phyloP scores from a whole-genome alignment of 2,329 filamentous ascomycete genomes.

The Myriosclerotinia duriaeana region DNA sequence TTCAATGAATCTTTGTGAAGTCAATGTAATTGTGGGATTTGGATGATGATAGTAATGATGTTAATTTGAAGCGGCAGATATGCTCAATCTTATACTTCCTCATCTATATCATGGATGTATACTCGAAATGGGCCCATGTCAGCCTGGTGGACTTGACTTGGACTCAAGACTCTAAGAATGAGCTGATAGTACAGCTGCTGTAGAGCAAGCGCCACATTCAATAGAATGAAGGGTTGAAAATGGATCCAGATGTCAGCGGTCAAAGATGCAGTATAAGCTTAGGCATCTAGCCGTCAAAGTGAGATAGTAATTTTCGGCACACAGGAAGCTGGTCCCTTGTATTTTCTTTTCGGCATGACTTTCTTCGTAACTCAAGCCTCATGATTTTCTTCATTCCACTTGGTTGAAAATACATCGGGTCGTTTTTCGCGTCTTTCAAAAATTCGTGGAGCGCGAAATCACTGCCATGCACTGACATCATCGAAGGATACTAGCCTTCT shows the following conservation, averaged over 20 bases:
- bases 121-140: not conserved
- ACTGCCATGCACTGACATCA: not conserved
- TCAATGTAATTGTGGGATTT: not conserved
- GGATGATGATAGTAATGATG: not conserved
- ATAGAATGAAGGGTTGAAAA: constrained; percentile 3
- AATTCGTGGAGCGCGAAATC: not conserved
- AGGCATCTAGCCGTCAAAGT: not conserved
- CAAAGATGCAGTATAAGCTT: not conserved
- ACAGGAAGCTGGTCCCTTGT: not conserved
- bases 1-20: not conserved
- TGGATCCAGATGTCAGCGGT: not conserved
- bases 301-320: not conserved
- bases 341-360: not conserved
- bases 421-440: not conserved
- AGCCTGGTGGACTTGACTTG: not conserved
- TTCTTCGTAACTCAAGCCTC: not conserved
- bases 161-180: not conserved
- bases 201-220: constrained; percentile 12
- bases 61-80: not conserved
- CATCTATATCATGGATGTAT: not conserved
- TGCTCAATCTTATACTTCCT: constrained; percentile 13
- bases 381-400: not conserved
- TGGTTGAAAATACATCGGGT: not conserved
- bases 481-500: not conserved
- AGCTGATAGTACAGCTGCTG: not conserved